Evolutionary conservation across 352 stramenopile genomes (phyloP), one percentile per base, ranked within the genome.

Genomic region (Globisporangium mamillatum): DNA sequence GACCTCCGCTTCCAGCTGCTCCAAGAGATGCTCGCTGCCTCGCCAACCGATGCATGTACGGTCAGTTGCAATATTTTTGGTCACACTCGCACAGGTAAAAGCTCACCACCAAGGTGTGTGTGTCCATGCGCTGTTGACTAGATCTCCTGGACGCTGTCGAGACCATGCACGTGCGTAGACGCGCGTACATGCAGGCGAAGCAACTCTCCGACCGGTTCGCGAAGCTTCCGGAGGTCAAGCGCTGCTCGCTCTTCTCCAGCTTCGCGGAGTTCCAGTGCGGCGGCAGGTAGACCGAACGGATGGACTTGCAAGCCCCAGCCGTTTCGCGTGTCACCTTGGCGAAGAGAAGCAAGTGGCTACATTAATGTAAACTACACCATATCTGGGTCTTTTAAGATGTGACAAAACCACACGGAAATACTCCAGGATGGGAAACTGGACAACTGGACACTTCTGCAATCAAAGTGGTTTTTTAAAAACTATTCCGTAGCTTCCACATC

Each of bases 71-170:
- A 7, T 34, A 5, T 10, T 12, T 1, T 32, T 7, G 25, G 8
- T 27, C 1, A 27, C 7, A 27, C 8, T 16, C 48, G 3, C 5
- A 25, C 41, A 29, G 48, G 20, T 8, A 55, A 27, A 12, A 16
- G 20, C 48, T 55, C 48, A 14, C 24, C 20, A 27, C 29, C 44
- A 18, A 27, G 58, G 41, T 18, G 3, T 70, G 54, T 60, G 25
- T 25, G 27, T 20, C 3, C 18, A 10, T 25, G 4, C 6, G 53
- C 56, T 27, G 32, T 29, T 8, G 32, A 61, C 27, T 25, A 85
- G 79, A 81, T 63, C 65, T 86, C 16, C 70, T 84, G 12, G 75
- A 86, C 58, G 75, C 79, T 7, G 71, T 86, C 34, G 75, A 74
- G 52, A 77, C 79, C 55, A 75, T 86, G 52, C 75, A 84, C 73